Evolutionary conservation across 139 green algal species (phyloP), one percentile per base, ranked within the genome.

Genomic region (Choricystis sp.): DNA sequence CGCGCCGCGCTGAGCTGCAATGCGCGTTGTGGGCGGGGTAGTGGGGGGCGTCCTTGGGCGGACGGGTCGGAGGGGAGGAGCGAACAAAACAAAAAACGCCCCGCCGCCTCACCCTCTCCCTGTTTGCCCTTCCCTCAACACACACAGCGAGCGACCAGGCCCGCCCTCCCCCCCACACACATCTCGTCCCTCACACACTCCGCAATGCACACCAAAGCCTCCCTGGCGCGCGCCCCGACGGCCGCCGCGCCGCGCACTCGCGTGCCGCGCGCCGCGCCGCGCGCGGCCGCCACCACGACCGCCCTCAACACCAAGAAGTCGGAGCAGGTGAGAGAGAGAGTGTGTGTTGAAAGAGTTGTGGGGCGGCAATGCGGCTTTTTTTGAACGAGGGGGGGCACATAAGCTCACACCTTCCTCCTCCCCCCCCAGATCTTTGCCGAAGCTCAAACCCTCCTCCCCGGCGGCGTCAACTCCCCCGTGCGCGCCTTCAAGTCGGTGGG

Each of bases 401-500:
- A 56, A 0, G 14, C 48, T 29, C 5, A 4, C 19, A 19, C 5
- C 22, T 9, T 25, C 3, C 1, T 29, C 5, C 20, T 14, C 3
- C 0, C 27, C 19, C 3, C 73, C 66, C 73, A 96, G 85, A 92
- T 97, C 62, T 93, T 97, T 67, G 80, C 81, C 60, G 89, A 92
- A 77, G 90, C 88, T 1, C 80, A 95, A 79, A 78, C 88, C 19
- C 79, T 99, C 62, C 72, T 99, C 55, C 93, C 93, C 48, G 93
- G 93, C 29, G 93, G 93, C 56, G 93, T 99, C 4, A 98, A 96
- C 84, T 96, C 86, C 24, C 93, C 93, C 3, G 92, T 98, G 48
- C 85, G 92, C 31, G 92, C 92, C 3, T 98, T 98, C 86, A 90
- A 89, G 66, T 94, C 83, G 49, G 93, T 99, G n/a, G 93, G 93